Evolutionary conservation across 1,284 basidiomycete species (phyloP).

Genomic region (Agaricales sp.): DNA sequence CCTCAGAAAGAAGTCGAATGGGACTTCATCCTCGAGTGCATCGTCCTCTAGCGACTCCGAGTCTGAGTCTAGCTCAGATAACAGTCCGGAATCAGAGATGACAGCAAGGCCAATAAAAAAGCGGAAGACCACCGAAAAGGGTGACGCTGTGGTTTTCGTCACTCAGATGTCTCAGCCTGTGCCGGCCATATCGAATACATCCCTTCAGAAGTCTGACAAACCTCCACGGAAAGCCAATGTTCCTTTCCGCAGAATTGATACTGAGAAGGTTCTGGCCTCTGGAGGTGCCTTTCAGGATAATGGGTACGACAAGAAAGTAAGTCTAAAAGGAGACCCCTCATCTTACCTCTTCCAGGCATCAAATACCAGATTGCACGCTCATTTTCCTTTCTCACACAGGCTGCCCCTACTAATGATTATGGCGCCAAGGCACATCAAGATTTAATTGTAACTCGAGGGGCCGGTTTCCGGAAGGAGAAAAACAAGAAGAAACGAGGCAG

Average conservation of each 20-base stretch:
- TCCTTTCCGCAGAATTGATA: slow-evolving; percentile 81
- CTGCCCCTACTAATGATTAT: slow-evolving; percentile 67
- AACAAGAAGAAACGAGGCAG: slow-evolving; percentile 98
- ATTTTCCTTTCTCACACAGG: slow-evolving; percentile 26
- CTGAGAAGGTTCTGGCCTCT: slow-evolving; percentile 53
- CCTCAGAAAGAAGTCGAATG: not conserved
- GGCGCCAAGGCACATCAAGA: slow-evolving; percentile 81
- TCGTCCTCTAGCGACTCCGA: slow-evolving; percentile 1
- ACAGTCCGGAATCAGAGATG: not conserved
- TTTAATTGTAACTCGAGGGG: slow-evolving; percentile 87
- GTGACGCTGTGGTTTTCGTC: not conserved
- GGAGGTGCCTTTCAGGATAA: slow-evolving; percentile 58
- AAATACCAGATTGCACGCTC: slow-evolving; percentile 4
- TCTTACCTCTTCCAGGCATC: slow-evolving; percentile 6
- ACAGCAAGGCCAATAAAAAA: not conserved
- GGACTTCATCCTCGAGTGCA: not conserved
- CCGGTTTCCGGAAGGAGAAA: slow-evolving; percentile 96
- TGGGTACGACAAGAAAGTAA: slow-evolving; percentile 73
- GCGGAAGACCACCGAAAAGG: not conserved
- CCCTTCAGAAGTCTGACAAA: slow-evolving; percentile 19
- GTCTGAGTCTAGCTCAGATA: slow-evolving; percentile 12
- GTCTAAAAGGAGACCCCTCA: too few relatives aligned
- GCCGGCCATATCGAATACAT: slow-evolving; percentile 24
- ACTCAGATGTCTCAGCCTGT: not conserved
- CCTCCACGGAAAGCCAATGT: slow-evolving; percentile 34